phyloP scores from a whole-genome alignment of 2,329 filamentous ascomycete species.

The Penicillium sp. region DNA sequence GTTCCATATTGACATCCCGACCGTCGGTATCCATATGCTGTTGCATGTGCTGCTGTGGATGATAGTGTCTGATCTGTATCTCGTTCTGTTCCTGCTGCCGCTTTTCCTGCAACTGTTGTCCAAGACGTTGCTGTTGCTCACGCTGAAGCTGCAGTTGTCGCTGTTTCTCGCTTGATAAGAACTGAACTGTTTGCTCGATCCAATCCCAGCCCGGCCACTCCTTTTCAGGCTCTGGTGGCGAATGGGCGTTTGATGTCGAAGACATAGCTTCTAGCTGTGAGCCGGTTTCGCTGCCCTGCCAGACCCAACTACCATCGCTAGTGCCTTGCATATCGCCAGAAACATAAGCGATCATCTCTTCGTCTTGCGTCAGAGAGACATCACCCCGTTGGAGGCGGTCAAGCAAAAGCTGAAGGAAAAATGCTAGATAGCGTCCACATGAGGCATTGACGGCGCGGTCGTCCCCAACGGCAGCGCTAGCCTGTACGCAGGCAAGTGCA shows the following conservation, averaged over 20 bases:
- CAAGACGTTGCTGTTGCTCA: neutral
- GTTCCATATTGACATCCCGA: conserved; percentile 22
- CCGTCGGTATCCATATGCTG: neutral
- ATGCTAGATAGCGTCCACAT: conserved; percentile 80
- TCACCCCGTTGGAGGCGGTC: conserved; percentile 56
- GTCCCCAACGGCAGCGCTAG: conserved; percentile 71
- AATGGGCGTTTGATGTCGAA: conserved; percentile 15
- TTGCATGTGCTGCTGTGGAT: neutral
- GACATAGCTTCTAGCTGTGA: conserved; percentile 39
- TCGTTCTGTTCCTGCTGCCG: conserved; percentile 31
- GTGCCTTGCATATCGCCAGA: conserved; percentile 84
- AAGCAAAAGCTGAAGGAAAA: conserved; percentile 74
- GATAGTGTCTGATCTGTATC: neutral
- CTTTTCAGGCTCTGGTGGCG: conserved; percentile 54
- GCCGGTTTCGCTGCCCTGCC: conserved; percentile 65
- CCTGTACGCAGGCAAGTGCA: conserved; percentile 73
- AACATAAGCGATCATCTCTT: conserved; percentile 85
- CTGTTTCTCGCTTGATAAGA: conserved; percentile 57
- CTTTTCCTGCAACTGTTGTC: conserved; percentile 23
- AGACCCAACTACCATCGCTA: conserved; percentile 81
- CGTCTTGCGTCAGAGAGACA: conserved; percentile 64
- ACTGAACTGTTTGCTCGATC: conserved; percentile 66
- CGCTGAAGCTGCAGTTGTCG: conserved; percentile 12
- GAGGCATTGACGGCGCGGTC: conserved; percentile 72
- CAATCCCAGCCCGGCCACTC: conserved; percentile 83